Base-by-base conservation (phyloP, 2,329 filamentous ascomycete species). In the Colletotrichum euphorbiae region DNA sequence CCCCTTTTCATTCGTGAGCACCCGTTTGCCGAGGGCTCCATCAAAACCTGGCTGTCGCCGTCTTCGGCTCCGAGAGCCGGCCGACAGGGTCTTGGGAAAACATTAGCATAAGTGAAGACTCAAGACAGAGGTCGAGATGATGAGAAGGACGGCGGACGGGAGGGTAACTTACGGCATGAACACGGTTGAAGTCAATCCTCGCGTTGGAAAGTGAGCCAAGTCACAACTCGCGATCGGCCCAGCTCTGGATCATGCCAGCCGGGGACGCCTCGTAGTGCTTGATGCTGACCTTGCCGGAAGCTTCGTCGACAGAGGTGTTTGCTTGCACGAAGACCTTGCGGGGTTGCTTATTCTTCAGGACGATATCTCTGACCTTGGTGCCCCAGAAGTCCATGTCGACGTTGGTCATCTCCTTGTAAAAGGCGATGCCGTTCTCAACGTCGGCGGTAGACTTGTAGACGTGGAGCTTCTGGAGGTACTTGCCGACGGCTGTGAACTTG, bases 381-480 rank as follows among this genome's bases (percentile, higher is more conserved):
- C 91, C 93, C 87, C 93, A 98, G 82, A 93, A 98, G 43, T 93
- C 90, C 59, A 89, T 81, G 67, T 92, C 92, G 21, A 98, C 94
- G 24, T 86, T 83, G 7, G 94, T 97, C 85, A 97, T 94, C 33
- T 91, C 86, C 69, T 91, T 89, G 77, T 97, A 98, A 80, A 97
- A 88, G 72, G 88, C 87, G 72, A 87, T 90, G n/a, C 93, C 95
- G 2, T 85, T 86, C 73, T 91, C 86, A 17, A 95, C 85, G 77
- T 98, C 93, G 6, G 93, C 95, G 1, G 93, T 97, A 4, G 91
- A 89, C 84, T 98, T 98, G 85, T 93, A 98, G 71, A 98, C 85
- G 79, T 98, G 94, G 70, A 98, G 82, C 80, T 97, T 96, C 81
- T 97, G 94, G 57, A 98, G 84, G 77, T 97, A 97, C 58, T 89